phyloP scores from a whole-genome alignment of 2,329 filamentous ascomycete genomes.

The Cercospora citrullina region DNA sequence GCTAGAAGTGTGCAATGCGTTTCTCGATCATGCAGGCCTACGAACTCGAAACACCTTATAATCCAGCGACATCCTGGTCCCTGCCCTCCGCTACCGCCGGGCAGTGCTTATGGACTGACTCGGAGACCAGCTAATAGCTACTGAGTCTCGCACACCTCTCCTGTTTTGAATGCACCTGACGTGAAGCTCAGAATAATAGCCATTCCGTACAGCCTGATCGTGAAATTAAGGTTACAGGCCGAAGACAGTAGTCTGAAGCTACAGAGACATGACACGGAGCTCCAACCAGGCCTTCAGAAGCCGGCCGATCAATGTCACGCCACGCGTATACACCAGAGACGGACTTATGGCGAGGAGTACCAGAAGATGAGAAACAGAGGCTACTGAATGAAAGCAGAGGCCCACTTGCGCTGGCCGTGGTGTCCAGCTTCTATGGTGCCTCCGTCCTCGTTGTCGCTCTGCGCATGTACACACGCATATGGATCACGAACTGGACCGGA shows the following conservation, averaged over 20 bases:
- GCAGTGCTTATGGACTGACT: neutral
- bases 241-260: neutral
- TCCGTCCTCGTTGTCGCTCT: neutral
- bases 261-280: neutral
- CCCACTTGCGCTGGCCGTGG: neutral
- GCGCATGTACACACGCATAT: neutral
- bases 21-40: neutral
- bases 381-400: neutral
- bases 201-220: neutral
- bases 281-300: neutral
- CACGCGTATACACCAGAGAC: neutral
- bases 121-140: neutral
- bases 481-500: neutral
- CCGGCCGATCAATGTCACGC: neutral
- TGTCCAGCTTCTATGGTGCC: neutral
- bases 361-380: neutral
- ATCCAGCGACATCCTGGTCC: neutral
- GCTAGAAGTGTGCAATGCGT: too few relatives aligned
- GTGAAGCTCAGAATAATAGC: neutral
- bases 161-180: neutral
- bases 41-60: neutral
- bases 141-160: neutral
- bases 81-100: neutral
- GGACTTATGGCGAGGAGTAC: neutral
- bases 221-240: neutral